Percentiles rank a stretch among this genome's conserved stretches.
phyloP scores from a whole-genome alignment of 2,329 filamentous ascomycete species.

The Penicillium sp. region DNA sequence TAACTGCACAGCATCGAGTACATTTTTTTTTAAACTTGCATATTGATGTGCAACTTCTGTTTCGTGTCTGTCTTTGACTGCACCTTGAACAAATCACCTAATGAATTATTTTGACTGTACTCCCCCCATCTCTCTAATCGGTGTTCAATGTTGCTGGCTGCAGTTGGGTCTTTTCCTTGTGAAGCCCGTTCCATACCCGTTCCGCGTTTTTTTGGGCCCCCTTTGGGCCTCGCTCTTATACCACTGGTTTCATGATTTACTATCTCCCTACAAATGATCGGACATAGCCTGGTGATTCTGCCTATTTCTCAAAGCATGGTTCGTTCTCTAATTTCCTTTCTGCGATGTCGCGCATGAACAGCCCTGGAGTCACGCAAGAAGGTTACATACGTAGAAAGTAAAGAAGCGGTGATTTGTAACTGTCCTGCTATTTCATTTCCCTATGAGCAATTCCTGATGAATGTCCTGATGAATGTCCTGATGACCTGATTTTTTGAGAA shows the following conservation, averaged over 20 bases:
- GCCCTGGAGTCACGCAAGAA: too few relatives aligned
- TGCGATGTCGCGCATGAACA: too few relatives aligned
- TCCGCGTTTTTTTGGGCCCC: constrained; percentile 4
- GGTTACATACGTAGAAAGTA: too few relatives aligned
- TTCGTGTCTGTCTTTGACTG: constrained; percentile 16
- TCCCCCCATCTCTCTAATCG: neutral
- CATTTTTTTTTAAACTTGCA: constrained; percentile 18
- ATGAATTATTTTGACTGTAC: constrained; percentile 16
- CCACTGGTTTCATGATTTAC: neutral
- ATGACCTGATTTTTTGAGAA: too few relatives aligned
- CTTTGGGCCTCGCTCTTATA: neutral
- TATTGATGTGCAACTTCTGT: constrained; percentile 5
- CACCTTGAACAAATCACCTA: constrained; percentile 18
- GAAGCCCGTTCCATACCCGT: neutral
- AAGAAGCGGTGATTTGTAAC: too few relatives aligned
- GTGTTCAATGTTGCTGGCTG: neutral
- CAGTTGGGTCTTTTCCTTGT: neutral
- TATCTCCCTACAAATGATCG: constrained; percentile 12
- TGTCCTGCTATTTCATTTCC: too few relatives aligned
- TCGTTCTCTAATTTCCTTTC: neutral
- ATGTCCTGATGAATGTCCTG: too few relatives aligned
- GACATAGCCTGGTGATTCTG: neutral
- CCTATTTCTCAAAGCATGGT: neutral
- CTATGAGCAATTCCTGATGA: too few relatives aligned
- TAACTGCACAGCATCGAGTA: constrained; percentile 21